Evolutionary conservation across 2,329 filamentous ascomycete species (phyloP), one percentile per base, ranked within the genome.

Genomic region (Trichophyton verrucosum): DNA sequence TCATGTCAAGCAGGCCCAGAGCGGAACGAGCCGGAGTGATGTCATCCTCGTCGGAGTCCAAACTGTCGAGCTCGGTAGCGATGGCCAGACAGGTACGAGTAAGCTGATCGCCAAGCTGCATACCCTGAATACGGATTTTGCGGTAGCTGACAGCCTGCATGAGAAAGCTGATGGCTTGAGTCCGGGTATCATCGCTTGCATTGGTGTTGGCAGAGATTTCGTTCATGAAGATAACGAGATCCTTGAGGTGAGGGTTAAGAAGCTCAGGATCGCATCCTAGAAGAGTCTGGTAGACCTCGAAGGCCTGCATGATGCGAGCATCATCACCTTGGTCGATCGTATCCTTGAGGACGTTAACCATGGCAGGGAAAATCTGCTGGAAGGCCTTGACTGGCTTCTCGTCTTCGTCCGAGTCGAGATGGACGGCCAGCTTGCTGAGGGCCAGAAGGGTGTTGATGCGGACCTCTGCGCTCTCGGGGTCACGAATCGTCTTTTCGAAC

Each of bases 231-330:
- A 88, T 84, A 63, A 96, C 81, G 7, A 99, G 82, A 69, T 96
- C 90, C 72, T 87, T 89, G 70, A 99, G 89, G 77, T 96, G 91
- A 60, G 83, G 81, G 66, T 86, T 88, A 59, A 97, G 79, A 58
- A 97, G 82, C 55, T 89, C 83, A 33, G 89, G 87, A 72, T 96
- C 92, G 73, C 90, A 96, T 65, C 88, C 88, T 60, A 99, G 83
- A 69, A 96, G 86, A 58, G 89, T 94, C 79, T 97, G 94, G 82
- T 97, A 96, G 66, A 96, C 91, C 73, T 97, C 94, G 68, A 97
- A 99, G 27, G 90, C 85, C 71, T 92, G 86, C 80, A 92, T 89
- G 67, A 88, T 86, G 72, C 88, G 87, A 71, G 96, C 91, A 68
- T 96, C 91, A 68, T 96, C 88, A 61, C 83, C 82, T 61, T 82